Base-by-base conservation (phyloP, 2,329 filamentous ascomycete genomes). In the Fusarium sp. region DNA sequence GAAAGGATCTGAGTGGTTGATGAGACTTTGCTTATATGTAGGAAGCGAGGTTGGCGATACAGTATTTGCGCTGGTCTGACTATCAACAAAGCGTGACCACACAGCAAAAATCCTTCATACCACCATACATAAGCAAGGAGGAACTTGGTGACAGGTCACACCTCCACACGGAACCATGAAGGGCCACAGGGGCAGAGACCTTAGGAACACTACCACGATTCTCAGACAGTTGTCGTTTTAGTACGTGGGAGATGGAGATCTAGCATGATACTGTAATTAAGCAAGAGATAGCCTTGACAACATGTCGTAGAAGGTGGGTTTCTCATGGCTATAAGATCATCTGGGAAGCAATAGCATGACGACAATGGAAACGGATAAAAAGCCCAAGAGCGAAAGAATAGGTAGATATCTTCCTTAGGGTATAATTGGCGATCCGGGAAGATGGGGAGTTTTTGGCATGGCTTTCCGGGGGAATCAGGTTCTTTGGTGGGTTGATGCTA, bases 271-370 rank as follows among this genome's bases (percentile, higher is more conserved):
- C 25, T 35, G 27, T 21, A 60, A 39, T 56, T 45, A 38, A 38
- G 51, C 27, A 52, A 37, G 56, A 35, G 48, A 66, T 44, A 46
- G 23, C 46, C 56, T 66, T 66, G 60, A 63, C 42, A 48, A 37
- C 16, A 58, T 37, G 44, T 42, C 38, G 31, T 44, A 44, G 44
- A 23, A n/a, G n/a, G 66, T 60, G 66, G 56, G 21, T 41, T 54
- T 38, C 45, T 48, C 38, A 27, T 21, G 35, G 29, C 41, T 71
- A 67, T 71, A 73, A 73, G 70, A 73, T 73, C 58, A 45, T 63
- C 70, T 29, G 23, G n/a, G 19, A 39, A 57, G n/a, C n/a, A 58
- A 59, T 51, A 60, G n/a, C 38, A 71, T 73, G 70, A 73, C 70
- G 70, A 73, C 62, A 59, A 48, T 71, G 66, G 56, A 56, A 49